Evolutionary conservation across 805 yeast species (phyloP), one percentile per base, ranked within the genome.

Genomic region (Candida tallmaniae): DNA sequence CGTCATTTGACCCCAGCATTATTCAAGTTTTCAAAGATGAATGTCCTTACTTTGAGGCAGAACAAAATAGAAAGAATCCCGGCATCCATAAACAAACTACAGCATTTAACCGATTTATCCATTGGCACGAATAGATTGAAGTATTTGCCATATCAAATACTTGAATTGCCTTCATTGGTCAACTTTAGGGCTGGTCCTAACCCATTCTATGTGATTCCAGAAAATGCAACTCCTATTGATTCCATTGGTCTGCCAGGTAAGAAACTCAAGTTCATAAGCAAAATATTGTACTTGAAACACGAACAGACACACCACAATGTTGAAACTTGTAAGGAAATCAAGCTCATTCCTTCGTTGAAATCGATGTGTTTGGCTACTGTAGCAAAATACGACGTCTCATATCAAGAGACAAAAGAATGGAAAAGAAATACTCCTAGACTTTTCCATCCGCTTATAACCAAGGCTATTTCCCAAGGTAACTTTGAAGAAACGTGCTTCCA

Each of bases 121-220:
- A 43, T 78, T 7, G 70, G 73, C 5, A 60, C 70, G 15, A 78
- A 78, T 46, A 64, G 72, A 36, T 48, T 78, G 24, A 65, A 63
- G 32, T 71, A 60, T 35, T 51, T 78, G 13, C 83, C 84, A 0
- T 68, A 65, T 39, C 74, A 74, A 39, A 68, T 78, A 5, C 51
- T 78, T n/a, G 56, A 65, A 4, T 52, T 78, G 10, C 56, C 65
- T 1, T 47, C 56, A 3, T 48, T 78, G 21, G 52, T 57, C 13
- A 64, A 66, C 1, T 54, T 78, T n/a, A 56, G 73, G 10, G 70
- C 80, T 0, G 70, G 81, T 20, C 83, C 83, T 1, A 78, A 78
- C 42, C 73, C 74, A 6, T 59, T 61, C 34, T 27, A 48, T 32
- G 34, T 44, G 11, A 48, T 50, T 16, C 50, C 58, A 7, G 52